A percentile compares a stretch with the other conserved stretches of the same genome.
phyloP scores from a whole-genome alignment of 2,329 filamentous ascomycete genomes.

The Pseudogymnoascus sp. region DNA sequence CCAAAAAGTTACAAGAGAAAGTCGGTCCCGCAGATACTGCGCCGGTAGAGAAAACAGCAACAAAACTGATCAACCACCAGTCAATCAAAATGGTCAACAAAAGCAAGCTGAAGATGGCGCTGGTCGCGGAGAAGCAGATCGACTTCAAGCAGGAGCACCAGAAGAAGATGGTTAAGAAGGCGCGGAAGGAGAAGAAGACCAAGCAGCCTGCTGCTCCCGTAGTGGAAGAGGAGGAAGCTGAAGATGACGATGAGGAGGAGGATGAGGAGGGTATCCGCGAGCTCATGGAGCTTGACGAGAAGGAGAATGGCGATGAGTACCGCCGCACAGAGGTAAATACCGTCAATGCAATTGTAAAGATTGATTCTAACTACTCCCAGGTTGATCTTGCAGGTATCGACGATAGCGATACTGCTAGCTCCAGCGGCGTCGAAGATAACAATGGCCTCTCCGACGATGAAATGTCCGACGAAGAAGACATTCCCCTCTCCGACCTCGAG shows the following conservation, averaged over 20 bases:
- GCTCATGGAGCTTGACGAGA: slow-evolving; percentile 26
- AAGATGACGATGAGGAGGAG: slow-evolving; percentile 32
- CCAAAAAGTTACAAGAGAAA: slow-evolving; percentile 8
- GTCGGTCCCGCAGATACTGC: slow-evolving; percentile 4
- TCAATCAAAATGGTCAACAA: slow-evolving; percentile 28
- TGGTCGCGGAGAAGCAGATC: slow-evolving; percentile 46
- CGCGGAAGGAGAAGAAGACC: slow-evolving; percentile 29
- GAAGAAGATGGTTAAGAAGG: slow-evolving; percentile 30
- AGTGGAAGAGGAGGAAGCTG: slow-evolving; percentile 36
- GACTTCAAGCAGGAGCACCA: slow-evolving; percentile 41
- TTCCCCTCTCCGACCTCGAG: slow-evolving; percentile 80
- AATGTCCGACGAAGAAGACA: slow-evolving; percentile 73
- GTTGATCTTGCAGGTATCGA: slow-evolving; percentile 48
- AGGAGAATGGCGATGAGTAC: slow-evolving; percentile 33
- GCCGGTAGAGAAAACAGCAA: not conserved
- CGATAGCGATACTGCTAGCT: slow-evolving; percentile 55
- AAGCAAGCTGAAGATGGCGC: slow-evolving; percentile 44
- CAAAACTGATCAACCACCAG: not conserved
- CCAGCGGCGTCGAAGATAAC: slow-evolving; percentile 46
- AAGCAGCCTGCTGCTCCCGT: slow-evolving; percentile 25
- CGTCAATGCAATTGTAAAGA: slow-evolving; percentile 7
- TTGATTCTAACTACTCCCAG: slow-evolving; percentile 26
- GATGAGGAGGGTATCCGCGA: slow-evolving; percentile 22
- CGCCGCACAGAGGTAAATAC: slow-evolving; percentile 31
- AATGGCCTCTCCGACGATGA: slow-evolving; percentile 36